Evolutionary conservation across 345 rosid genomes (phyloP), one percentile per base, ranked within the genome.

Genomic region (Punica granatum): DNA sequence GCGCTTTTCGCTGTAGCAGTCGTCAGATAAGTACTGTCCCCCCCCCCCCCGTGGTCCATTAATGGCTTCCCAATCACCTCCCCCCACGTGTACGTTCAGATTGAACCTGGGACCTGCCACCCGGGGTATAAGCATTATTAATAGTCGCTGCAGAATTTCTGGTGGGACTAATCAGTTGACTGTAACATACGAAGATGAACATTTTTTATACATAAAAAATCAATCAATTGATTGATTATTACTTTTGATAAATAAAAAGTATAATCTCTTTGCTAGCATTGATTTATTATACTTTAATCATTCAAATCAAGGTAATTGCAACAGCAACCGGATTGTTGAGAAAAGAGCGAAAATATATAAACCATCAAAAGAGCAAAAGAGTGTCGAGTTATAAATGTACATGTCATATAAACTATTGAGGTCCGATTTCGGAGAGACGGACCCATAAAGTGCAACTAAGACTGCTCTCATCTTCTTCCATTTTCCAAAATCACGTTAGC

Each of bases 1-100:
- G 16, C 66, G 31, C 49, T 15, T 25, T 30, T 7, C 34, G 23
- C 43, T 30, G 62, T 39, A 21, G 36, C 65, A 28, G 51, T 42
- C 43, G 41, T 12, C 49, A 34, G 36, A 44, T 44, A 18, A 43
- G 51, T 59, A 33, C 58, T 44, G 37, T 42, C 66, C 63, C 65
- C 18, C 19, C 37, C 2, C 39, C 15, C 34, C 69, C n/a, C 8
- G 66, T 33, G 66, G 66, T 37, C 43, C 66, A 35, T 32, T 26
- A 3, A 63, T n/a, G 14, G 4, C 2, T 46, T 26, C 10, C 66
- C 43, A 35, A 63, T 63, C 42, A n/a, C 2, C 16, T n/a, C 42
- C 6, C 25, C 46, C 43, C 66, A 56, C 61, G 61, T 56, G 33
- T 28, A 4, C 33, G 34, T 9, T 30, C 7, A 23, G 6, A 7